Evolutionary conservation across 768 basidiomycete species (phyloP), one percentile per base, ranked within the genome.

Genomic region (Agrocybe pediades): DNA sequence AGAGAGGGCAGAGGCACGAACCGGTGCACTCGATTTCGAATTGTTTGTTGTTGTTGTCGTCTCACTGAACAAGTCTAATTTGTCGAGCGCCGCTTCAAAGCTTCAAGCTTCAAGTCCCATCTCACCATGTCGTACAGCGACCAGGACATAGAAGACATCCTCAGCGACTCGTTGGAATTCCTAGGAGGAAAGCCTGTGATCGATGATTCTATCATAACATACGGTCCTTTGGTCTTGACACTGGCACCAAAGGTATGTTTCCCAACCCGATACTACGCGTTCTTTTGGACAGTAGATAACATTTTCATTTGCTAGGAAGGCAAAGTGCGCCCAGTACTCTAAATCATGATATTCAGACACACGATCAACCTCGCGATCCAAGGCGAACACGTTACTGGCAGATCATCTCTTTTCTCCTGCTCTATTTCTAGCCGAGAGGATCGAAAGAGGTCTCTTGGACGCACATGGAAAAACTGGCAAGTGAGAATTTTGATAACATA

Each of bases 321-420:
- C 59, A 85, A 85, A 76, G 83, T 85, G 63, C 57, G 73, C 68
- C 39, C 45, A 54, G 47, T 33, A 50, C 26, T 41, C 21, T 48
- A 17, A 27, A 41, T 36, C 53, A 41, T 52, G 24, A 53, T 50
- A n/a, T n/a, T n/a, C n/a, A n/a, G n/a, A 40, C 41, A 25, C 33
- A 51, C 51, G 39, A 51, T 61, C 52, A 55, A 55, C 11, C 5
- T 48, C 25, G 46, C 30, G 27, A 47, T 56, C 23, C 39, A 65
- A 88, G 86, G 84, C 87, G 24, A 87, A 83, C 55, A 87, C 85
- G 13, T 74, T 88, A 9, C 73, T 90, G 19, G 88, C 87, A 45
- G 87, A 90, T 67, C 85, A 87, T 56, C 72, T 89, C 2, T 90
- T 89, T 65, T 89, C 85, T 33, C 87, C 86, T 15, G 79, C 82